phyloP scores from a whole-genome alignment of 345 rosid genomes.

The Passiflora organensis region DNA sequence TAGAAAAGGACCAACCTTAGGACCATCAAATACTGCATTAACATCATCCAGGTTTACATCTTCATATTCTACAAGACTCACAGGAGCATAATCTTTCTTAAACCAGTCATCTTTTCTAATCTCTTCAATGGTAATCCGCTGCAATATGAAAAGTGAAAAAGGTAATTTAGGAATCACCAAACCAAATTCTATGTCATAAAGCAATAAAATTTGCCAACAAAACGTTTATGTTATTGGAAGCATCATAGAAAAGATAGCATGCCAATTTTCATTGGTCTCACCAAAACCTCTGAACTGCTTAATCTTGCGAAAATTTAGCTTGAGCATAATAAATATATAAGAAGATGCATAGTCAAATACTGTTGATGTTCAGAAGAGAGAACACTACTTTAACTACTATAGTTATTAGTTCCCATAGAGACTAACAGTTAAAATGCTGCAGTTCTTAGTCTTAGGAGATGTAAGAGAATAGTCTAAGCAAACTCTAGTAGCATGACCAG shows the following conservation, averaged over 20 bases:
- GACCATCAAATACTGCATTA: conserved; percentile 84
- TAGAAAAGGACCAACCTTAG: conserved; percentile 49
- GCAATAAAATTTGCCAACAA: too few relatives aligned
- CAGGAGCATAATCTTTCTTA: conserved; percentile 57
- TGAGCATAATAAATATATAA: too few relatives aligned
- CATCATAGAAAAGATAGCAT: too few relatives aligned
- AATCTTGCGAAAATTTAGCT: too few relatives aligned
- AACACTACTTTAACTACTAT: not conserved
- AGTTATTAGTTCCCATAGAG: not conserved
- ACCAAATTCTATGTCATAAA: too few relatives aligned
- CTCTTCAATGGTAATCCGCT: conserved; percentile 81
- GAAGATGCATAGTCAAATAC: too few relatives aligned
- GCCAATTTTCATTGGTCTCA: not conserved
- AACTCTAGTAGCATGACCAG: conserved; percentile 3
- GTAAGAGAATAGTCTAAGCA: not conserved
- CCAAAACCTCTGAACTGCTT: not conserved
- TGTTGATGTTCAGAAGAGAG: too few relatives aligned
- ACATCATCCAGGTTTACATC: conserved; percentile 91
- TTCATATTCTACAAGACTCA: conserved; percentile 67
- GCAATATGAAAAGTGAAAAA: conserved; percentile 17
- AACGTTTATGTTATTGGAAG: too few relatives aligned
- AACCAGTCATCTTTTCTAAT: conserved; percentile 86
- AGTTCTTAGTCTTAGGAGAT: too few relatives aligned
- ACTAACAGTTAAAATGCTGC: too few relatives aligned
- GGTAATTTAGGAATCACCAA: conserved; percentile 7